Base-by-base conservation (phyloP, 192 early-diverging fungal genomes). In the Backusella tuberculispora region DNA sequence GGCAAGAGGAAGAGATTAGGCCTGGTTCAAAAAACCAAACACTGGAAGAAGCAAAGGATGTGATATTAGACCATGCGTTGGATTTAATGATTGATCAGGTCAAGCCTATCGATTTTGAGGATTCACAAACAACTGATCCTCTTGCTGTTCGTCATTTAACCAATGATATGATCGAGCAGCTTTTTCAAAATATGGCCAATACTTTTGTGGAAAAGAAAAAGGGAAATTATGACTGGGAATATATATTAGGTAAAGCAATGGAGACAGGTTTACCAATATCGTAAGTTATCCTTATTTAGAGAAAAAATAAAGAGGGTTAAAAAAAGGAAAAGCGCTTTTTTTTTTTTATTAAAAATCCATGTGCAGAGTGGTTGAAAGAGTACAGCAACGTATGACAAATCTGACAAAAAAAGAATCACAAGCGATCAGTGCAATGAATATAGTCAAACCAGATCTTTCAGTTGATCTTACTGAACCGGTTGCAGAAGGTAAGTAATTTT, bases 341-440 rank as follows among this genome's bases (percentile, higher is more conserved):
- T 34, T 34, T 34, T 34, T 34, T 34, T 1, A 60, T 60, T 60
- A 10, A 12, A 24, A 53, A 6, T 19, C 8, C 50, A 53, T 60
- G 53, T 26, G 53, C 53, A 60, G 53, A 24, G 53, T 60, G 12
- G 24, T 60, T 60, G 53, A 60, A n/a, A 60, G 53, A 26, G 53
- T 60, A 60, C 19, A 12, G 21, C 53, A 60, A 60, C 53, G 53
- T 60, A 60, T 60, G 53, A 60, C 53, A 60, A 60, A 21, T 4
- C 10, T 60, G 10, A 60, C 53, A 12, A 60, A 60, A 60, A 60
- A 26, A 21, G 53, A 60, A 60, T 24, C 53, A 60, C 19, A 60
- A 24, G 53, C 53, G 10, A 60, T 60, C 21, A 8, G 0, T 24
- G 53, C 21, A 13, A 8, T 60, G 53, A 60, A 60, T 26, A 13